Conservation (phyloP, 441 rosid species). For the Erodium texanum region DNA sequence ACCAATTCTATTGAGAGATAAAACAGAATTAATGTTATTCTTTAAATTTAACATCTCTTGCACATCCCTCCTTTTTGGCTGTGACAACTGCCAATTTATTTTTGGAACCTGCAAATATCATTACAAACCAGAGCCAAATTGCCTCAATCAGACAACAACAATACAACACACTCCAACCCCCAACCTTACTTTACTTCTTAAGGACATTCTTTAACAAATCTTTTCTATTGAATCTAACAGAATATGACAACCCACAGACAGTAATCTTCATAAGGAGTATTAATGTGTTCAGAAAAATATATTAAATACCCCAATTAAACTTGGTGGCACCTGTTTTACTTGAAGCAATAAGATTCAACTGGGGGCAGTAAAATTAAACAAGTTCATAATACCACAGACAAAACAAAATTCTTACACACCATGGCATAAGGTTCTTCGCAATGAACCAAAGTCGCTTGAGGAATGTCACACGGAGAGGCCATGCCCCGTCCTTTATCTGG, state of each 20-base stretch:
- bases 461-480: conserved; percentile 50
- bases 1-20: background rate
- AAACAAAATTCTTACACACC: conserved; percentile 30
- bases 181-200: too few species aligned
- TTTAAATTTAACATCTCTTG: background rate
- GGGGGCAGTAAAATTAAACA: background rate
- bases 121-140: too few species aligned
- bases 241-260: background rate
- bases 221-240: background rate
- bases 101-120: too few species aligned
- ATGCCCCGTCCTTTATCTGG: conserved; percentile 73
- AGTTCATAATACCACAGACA: background rate
- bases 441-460: conserved; percentile 64
- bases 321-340: background rate
- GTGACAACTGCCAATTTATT: background rate
- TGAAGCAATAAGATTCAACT: background rate
- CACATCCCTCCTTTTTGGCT: background rate
- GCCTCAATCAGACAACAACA: too few species aligned
- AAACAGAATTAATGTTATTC: background rate
- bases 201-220: background rate
- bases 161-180: too few species aligned
- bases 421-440: conserved; percentile 61
- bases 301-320: background rate
- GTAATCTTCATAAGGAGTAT: too few species aligned
- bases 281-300: too few species aligned